A percentile compares a stretch with the other conserved stretches of the same genome.
Conservation (phyloP, 768 basidiomycete species). For the Tremella fuciformis region DNA sequence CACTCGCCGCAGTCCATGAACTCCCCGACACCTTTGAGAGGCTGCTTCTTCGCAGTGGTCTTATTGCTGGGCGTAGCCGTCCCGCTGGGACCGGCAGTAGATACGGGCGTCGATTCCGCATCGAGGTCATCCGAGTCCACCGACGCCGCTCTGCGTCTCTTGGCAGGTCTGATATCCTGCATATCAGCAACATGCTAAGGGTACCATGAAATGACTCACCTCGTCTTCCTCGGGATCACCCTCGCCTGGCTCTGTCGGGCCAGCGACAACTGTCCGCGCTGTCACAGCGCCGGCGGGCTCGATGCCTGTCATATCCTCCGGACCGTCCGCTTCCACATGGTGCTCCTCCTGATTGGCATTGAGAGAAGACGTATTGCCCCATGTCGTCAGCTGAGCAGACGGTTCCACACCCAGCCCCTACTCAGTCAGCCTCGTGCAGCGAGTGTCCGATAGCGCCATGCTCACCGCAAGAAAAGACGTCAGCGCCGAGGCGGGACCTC, state of each 20-base stretch:
- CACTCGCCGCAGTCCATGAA: slow-evolving; percentile 80
- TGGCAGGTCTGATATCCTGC: slow-evolving; percentile 11
- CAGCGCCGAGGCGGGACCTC: slow-evolving; percentile 50
- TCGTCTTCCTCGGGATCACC: slow-evolving; percentile 24
- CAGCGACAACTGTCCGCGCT: slow-evolving; percentile 38
- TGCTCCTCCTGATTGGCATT: slow-evolving; percentile 5
- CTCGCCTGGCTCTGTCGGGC: slow-evolving; percentile 36
- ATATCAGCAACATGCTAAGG: neutral
- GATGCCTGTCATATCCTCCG: slow-evolving; percentile 12
- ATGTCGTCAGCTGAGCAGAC: slow-evolving; percentile 30
- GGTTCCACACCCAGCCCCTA: slow-evolving; percentile 49
- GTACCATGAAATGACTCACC: neutral
- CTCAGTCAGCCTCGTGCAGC: neutral
- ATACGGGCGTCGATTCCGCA: slow-evolving; percentile 50
- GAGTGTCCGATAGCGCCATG: slow-evolving; percentile 1
- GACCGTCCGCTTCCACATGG: slow-evolving; percentile 28
- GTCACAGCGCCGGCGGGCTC: slow-evolving; percentile 44
- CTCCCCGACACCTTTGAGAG: slow-evolving; percentile 70
- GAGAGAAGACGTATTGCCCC: slow-evolving; percentile 37
- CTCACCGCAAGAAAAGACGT: slow-evolving; percentile 51
- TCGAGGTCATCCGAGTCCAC: slow-evolving; percentile 72
- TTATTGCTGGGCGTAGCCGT: slow-evolving; percentile 54
- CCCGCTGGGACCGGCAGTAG: slow-evolving; percentile 12
- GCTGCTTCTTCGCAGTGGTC: slow-evolving; percentile 36
- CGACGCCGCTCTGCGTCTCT: slow-evolving; percentile 32